Base-by-base conservation (phyloP, 352 stramenopile genomes). In the Nothophytophthora sp. region DNA sequence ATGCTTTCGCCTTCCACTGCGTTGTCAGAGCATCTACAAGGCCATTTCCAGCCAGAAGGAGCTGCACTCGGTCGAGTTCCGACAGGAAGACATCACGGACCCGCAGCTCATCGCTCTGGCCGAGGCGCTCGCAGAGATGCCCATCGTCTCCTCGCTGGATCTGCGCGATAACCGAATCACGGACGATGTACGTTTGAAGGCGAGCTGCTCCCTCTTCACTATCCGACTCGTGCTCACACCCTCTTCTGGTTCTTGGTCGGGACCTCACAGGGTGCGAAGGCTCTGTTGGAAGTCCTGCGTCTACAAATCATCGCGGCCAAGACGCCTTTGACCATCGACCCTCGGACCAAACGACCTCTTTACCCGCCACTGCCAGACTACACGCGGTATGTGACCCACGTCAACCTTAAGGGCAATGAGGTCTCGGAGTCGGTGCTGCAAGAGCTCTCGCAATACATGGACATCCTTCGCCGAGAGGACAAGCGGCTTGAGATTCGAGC, bases 11-110 rank as follows among this genome's bases (percentile, higher is more conserved):
- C n/a, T n/a, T n/a, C n/a, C n/a, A n/a, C n/a, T n/a, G n/a, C 27
- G 13, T 30, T 43, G 11, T 15, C 12, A 92, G 81, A 90, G 76
- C 40, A 80, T 94, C 41, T 92, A 92, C 63, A 94, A 92, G 50
- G 80, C 81, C 5, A 92, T 94, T 36, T 90, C 84, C 29, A 80
- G 80, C 15, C 84, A 92, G 47, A 88, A 89, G 53, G 78, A 92
- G 29, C 50, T 94, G 7, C 66, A 88, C 38, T 73, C 62, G 5
- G 52, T 88, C 19, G 81, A 94, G 61, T 92, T 90, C 47, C 73
- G 72, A 3, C 75, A 90, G 41, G 79, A 92, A 70, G 78, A 90
- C 53, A 79, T 94, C 48, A 90, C 70, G 7, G 84, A 94, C 29
- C 71, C 80, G 18, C 81, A 92, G 43, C 60, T 92, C 18, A 80